These are phyloP conservation scores for Candida coleopterorum DNA, from an alignment of 805 yeast genomes.

Conservation along the genomic window DNA sequence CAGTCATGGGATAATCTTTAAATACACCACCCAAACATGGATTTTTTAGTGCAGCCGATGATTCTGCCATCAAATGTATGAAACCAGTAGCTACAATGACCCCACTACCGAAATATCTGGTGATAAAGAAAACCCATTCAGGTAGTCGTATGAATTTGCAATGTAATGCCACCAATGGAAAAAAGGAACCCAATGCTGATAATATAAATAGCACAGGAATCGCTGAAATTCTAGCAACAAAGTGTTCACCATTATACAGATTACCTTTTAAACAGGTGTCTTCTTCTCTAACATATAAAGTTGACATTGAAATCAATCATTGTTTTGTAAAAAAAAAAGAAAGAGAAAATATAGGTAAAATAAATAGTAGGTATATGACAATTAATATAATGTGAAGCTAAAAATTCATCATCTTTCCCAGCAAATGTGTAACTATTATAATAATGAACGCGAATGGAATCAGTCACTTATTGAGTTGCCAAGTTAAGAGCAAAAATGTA, in stretches of 20 bases:
- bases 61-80: slow-evolving; percentile 31
- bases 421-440: too few relatives aligned
- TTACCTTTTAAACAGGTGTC: slow-evolving; percentile 12
- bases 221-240: slow-evolving; percentile 24
- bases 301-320: not conserved
- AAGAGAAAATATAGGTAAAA: too few relatives aligned
- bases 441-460: too few relatives aligned
- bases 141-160: slow-evolving; percentile 21
- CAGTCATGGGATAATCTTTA: slow-evolving; percentile 27
- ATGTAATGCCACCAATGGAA: slow-evolving; percentile 23
- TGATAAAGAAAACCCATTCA: slow-evolving; percentile 20
- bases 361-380: too few relatives aligned
- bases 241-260: slow-evolving; percentile 18
- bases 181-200: slow-evolving; percentile 27
- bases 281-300: not conserved
- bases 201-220: slow-evolving; percentile 26
- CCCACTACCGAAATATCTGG: slow-evolving; percentile 30
- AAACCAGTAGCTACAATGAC: slow-evolving; percentile 34
- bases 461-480: too few relatives aligned
- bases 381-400: too few relatives aligned
- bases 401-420: too few relatives aligned
- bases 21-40: slow-evolving; percentile 25
- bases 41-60: slow-evolving; percentile 18
- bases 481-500: too few relatives aligned
- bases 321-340: not conserved